Evolutionary conservation across 192 early-diverging fungal species (phyloP), one percentile per base, ranked within the genome.

Genomic region (Linnemannia schmuckeri): DNA sequence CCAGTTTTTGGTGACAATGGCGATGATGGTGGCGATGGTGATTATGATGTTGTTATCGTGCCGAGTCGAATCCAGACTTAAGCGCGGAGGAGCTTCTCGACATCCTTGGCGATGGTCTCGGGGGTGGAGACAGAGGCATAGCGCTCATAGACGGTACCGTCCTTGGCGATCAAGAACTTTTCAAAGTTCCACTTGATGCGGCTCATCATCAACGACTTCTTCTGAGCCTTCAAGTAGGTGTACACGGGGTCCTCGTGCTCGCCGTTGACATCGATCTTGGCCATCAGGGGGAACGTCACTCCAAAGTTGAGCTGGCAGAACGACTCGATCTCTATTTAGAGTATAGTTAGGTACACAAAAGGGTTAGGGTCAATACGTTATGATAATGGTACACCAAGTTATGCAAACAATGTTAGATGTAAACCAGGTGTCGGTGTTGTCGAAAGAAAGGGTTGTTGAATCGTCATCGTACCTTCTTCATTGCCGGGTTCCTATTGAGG

Each of bases 111-210:
- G 38, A 97, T 92, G 12, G 79, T 77, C 69, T 91, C 85, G 22
- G 96, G 96, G 41, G 91, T 88, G 3, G 92, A 89, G 57, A 89
- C 91, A 8, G 95, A 93, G n/a, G 92, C 79, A 83, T 92, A 96
- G 68, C 95, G 92, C 70, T 92, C 83, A 61, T 91, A 82, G 30
- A 96, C 95, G 24, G 90, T 89, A 47, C 96, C 96, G 12, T 94
- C 80, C 63, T 88, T 89, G 76, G 92, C 90, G 54, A 97, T 87
- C 78, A 97, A 87, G 82, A 97, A 97, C 90, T 97, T 97, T 82
- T 94, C 94, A 92, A 97, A 96, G 86, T 97, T 97, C 94, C 95
- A 96, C 90, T 95, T 96, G 89, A 97, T 88, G 27, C 92, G 88
- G 72, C 82, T 74, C 76, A 94, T 92, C 73, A 93, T 37, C 40